A percentile compares a stretch with the other conserved stretches of the same genome.
phyloP scores from a whole-genome alignment of 345 rosid species.

The Camelina neglecta region DNA sequence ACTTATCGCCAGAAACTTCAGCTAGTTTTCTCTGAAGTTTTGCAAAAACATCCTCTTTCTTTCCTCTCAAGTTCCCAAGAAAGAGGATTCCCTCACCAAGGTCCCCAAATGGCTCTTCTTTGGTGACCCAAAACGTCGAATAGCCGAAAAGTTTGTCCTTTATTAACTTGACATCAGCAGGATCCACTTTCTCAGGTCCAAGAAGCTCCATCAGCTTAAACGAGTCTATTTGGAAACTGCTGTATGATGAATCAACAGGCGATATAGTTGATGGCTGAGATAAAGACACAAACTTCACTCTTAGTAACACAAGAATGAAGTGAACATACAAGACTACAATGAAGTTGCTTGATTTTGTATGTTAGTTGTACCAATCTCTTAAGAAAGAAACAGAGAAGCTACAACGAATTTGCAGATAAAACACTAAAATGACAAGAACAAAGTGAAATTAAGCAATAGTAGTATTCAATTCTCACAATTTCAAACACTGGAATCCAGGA shows the following conservation, averaged over 20 bases:
- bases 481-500: conserved; percentile 7
- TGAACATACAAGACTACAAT: too few relatives aligned
- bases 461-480: conserved; percentile 1
- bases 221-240: conserved; percentile 85
- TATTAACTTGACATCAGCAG: conserved; percentile 76
- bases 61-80: conserved; percentile 87
- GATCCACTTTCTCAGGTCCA: conserved; percentile 94
- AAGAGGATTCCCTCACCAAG: conserved; percentile 87
- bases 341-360: too few relatives aligned
- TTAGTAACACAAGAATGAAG: neutral
- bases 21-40: conserved; percentile 72
- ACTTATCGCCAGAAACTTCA: conserved; percentile 71
- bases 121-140: conserved; percentile 93
- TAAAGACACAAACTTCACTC: conserved; percentile 32
- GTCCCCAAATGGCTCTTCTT: conserved; percentile 97
- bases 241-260: conserved; percentile 69
- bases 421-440: conserved; percentile 6
- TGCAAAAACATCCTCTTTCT: conserved; percentile 78
- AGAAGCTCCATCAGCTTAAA: conserved; percentile 94
- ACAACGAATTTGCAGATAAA: conserved; percentile 6
- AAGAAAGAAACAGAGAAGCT: neutral
- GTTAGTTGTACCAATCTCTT: too few relatives aligned
- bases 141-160: conserved; percentile 89
- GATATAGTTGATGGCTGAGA: conserved; percentile 67
- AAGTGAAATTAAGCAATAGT: neutral